Evolutionary conservation across 345 rosid species (phyloP).

Genomic region (Eucalyptus cloeziana): DNA sequence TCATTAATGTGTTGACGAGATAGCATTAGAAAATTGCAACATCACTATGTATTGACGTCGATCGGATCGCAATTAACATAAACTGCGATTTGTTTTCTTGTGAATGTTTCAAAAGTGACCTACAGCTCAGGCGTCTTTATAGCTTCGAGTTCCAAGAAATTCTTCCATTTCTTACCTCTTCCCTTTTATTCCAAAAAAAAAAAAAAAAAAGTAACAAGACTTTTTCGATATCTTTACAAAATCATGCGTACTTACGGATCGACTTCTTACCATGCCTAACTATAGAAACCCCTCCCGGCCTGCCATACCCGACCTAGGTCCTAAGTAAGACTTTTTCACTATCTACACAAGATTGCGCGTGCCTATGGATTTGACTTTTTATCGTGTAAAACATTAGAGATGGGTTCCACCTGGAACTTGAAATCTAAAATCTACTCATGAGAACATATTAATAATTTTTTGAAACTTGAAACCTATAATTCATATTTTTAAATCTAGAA

Average conservation of each 20-base stretch:
- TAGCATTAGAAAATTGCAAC: not conserved
- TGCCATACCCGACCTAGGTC: not conserved
- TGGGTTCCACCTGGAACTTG: too few species aligned
- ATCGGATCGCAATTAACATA: not conserved
- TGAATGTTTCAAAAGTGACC: not conserved
- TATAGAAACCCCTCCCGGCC: not conserved
- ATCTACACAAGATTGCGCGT: not conserved
- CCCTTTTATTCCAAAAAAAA: not conserved
- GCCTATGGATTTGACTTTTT: not conserved
- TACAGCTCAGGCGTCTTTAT: not conserved
- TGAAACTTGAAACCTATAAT: too few species aligned
- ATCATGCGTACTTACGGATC: not conserved
- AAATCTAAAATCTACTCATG: too few species aligned
- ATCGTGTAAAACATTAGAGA: rapidly evolving
- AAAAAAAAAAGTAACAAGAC: not conserved
- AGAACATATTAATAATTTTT: too few species aligned
- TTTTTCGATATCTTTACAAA: not conserved
- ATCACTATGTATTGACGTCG: not conserved
- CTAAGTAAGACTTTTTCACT: not conserved
- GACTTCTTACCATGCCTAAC: not conserved
- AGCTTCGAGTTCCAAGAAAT: not conserved
- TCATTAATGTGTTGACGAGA: not conserved
- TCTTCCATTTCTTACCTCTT: not conserved
- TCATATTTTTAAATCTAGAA: too few species aligned
- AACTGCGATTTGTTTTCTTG: not conserved